Conservation (phyloP, 2,329 filamentous ascomycete species). For the Colletotrichum cuscutae region DNA sequence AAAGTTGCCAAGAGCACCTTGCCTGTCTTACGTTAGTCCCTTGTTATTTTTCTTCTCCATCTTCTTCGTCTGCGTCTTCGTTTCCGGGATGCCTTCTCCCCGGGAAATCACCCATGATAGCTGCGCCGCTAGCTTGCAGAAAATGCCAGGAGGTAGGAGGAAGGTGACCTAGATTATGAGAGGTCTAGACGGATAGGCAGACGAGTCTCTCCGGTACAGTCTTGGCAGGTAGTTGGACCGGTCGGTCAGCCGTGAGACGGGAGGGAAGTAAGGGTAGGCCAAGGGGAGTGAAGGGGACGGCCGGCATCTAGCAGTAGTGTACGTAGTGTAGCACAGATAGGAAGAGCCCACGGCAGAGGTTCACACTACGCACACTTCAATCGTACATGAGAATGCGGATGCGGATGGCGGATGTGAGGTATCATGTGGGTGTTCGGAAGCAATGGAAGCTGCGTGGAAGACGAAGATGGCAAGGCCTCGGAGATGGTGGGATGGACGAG, state of each 20-base stretch:
- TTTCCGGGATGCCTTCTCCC: slow-evolving; percentile 9
- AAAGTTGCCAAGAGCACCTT: background rate
- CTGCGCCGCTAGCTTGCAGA: slow-evolving; percentile 20
- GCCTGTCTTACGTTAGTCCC: background rate
- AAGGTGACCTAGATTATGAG: background rate
- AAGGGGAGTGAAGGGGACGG: background rate
- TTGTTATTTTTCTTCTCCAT: background rate
- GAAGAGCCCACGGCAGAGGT: background rate
- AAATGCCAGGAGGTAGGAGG: background rate
- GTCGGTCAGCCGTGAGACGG: slow-evolving; percentile 12
- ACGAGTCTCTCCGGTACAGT: background rate
- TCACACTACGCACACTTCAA: slow-evolving; percentile 6
- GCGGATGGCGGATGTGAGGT: background rate
- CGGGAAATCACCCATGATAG: slow-evolving; percentile 21
- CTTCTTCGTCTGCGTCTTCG: background rate
- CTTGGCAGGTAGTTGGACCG: slow-evolving; percentile 20
- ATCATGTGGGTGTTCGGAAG: slow-evolving; percentile 7
- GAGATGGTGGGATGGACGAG: background rate
- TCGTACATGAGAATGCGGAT: slow-evolving; percentile 17
- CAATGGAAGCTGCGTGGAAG: slow-evolving; percentile 26
- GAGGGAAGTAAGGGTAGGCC: background rate
- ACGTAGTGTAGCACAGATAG: background rate
- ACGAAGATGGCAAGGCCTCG: slow-evolving; percentile 5
- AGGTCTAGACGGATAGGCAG: background rate
- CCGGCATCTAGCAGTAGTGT: background rate